Evolutionary conservation across 495 filamentous ascomycete species (phyloP).

Genomic region (Penicillium subrubescens): DNA sequence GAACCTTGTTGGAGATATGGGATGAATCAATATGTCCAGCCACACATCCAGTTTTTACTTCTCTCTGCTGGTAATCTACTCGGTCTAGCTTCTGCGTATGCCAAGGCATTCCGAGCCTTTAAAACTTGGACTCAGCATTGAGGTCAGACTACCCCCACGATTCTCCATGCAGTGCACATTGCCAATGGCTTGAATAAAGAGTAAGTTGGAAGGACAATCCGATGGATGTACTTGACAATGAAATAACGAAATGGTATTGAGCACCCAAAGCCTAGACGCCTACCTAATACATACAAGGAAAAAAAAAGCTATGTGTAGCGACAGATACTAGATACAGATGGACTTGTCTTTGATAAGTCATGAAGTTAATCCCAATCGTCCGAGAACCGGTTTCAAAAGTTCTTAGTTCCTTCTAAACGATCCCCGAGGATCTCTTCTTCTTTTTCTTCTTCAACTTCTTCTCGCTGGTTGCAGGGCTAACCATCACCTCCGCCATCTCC

Average conservation of each 20-base stretch:
- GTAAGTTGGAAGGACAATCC: neutral
- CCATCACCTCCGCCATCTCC: constrained; percentile 25
- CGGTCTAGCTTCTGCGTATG: too few relatives aligned
- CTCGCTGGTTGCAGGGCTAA: constrained; percentile 30
- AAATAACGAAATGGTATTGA: neutral
- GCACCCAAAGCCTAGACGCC: neutral
- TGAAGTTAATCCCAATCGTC: too few relatives aligned
- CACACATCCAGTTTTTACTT: too few relatives aligned
- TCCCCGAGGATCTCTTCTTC: neutral
- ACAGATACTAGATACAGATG: neutral
- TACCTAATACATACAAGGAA: constrained; percentile 2
- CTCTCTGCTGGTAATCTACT: too few relatives aligned
- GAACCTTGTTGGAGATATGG: too few relatives aligned
- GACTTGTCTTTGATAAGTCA: too few relatives aligned
- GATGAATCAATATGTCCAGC: too few relatives aligned
- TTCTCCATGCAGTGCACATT: too few relatives aligned
- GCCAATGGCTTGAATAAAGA: neutral
- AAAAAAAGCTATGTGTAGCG: neutral
- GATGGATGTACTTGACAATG: neutral
- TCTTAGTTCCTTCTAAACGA: neutral
- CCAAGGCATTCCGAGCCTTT: too few relatives aligned
- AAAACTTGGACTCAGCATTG: too few relatives aligned
- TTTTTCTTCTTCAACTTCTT: constrained; percentile 23
- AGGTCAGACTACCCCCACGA: too few relatives aligned
- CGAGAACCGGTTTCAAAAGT: neutral